Conservation (phyloP, 768 basidiomycete genomes). For the Cubamyces lactineus region DNA sequence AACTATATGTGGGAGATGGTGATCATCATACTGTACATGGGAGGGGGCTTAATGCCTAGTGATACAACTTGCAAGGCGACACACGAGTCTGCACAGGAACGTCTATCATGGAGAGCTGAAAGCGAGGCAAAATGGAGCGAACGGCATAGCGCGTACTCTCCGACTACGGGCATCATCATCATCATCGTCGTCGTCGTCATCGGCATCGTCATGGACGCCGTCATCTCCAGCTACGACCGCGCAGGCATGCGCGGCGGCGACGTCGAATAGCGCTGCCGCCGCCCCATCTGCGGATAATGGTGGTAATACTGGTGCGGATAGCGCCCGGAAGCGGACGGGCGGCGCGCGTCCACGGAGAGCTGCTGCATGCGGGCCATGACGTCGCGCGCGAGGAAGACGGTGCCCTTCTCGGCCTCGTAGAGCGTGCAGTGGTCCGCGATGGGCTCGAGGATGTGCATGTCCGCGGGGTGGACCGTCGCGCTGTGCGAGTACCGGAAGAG, state of each 20-base stretch:
- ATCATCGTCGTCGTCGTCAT: background rate
- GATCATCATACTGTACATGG: too few relatives aligned
- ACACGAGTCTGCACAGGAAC: too few relatives aligned
- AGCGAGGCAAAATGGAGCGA: too few relatives aligned
- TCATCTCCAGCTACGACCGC: background rate
- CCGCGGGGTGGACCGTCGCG: conserved; percentile 38
- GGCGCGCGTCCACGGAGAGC: conserved; percentile 26
- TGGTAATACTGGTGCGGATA: background rate
- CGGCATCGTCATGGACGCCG: background rate
- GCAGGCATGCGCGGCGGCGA: conserved; percentile 1
- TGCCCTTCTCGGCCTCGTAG: conserved; percentile 40
- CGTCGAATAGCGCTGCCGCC: conserved; percentile 2
- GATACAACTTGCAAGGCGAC: too few relatives aligned
- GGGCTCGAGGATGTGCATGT: conserved; percentile 39
- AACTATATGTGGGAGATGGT: too few relatives aligned
- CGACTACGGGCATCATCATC: too few relatives aligned
- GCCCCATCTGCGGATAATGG: background rate
- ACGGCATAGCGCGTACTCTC: too few relatives aligned
- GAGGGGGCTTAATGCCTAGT: too few relatives aligned
- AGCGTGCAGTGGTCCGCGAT: conserved; percentile 35
- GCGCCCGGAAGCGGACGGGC: background rate
- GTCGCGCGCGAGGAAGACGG: conserved; percentile 40
- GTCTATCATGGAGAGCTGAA: too few relatives aligned
- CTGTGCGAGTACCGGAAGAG: conserved; percentile 43
- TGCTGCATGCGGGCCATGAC: conserved; percentile 38